These are phyloP conservation scores for Nicotiana rustica DNA, from an alignment of 305 asterid genomes.

Conservation along the genomic window DNA sequence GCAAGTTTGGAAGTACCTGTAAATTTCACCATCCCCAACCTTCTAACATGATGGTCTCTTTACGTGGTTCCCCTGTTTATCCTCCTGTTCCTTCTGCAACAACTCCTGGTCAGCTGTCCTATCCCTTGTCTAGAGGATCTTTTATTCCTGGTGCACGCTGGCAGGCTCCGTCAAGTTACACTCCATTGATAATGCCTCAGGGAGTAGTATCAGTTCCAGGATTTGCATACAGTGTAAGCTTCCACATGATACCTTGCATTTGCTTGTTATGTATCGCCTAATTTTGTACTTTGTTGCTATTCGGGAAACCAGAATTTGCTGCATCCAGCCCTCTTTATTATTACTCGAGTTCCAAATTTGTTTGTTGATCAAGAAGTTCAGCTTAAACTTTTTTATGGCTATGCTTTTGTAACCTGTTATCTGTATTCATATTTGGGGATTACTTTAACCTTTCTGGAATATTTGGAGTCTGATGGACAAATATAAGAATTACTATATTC, in stretches of 20 bases:
- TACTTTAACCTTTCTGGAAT: not conserved
- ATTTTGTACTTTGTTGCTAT: constrained; percentile 7
- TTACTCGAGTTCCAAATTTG: constrained; percentile 1
- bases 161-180: constrained; percentile 91
- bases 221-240: constrained; percentile 81
- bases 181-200: constrained; percentile 89
- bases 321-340: not conserved
- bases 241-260: constrained; percentile 36
- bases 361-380: constrained; percentile 26
- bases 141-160: constrained; percentile 88
- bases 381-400: constrained; percentile 10
- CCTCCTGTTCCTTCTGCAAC: constrained; percentile 85
- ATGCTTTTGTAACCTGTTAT: constrained; percentile 6
- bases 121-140: constrained; percentile 78
- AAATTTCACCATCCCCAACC: constrained; percentile 98
- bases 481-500: not conserved
- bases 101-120: constrained; percentile 76
- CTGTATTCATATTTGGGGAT: not conserved
- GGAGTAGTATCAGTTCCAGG: constrained; percentile 86
- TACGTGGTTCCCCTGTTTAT: constrained; percentile 91
- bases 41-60: constrained; percentile 86
- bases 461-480: not conserved
- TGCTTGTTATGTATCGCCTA: not conserved
- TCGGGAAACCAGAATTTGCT: not conserved
- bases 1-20: constrained; percentile 97